Evolutionary conservation across 2,329 filamentous ascomycete species (phyloP).

Genomic region (Aspergillus niger): DNA sequence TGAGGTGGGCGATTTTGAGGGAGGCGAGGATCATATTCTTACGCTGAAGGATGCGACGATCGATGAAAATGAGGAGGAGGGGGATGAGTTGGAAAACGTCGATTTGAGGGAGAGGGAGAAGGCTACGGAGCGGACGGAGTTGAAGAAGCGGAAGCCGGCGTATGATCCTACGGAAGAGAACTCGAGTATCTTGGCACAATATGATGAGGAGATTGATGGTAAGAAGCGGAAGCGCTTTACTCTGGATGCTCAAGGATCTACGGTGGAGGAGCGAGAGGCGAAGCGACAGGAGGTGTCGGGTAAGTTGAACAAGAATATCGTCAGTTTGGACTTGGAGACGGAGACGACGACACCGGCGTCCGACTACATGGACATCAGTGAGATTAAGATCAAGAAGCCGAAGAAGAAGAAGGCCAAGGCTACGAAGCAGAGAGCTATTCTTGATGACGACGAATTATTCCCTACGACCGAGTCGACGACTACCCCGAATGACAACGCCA

Average conservation of each 20-base stretch:
- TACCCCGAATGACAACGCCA: conserved; percentile 53
- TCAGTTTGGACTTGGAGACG: conserved; percentile 71
- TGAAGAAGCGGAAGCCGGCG: conserved; percentile 85
- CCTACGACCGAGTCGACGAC: conserved; percentile 38
- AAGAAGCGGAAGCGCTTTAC: conserved; percentile 90
- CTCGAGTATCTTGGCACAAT: conserved; percentile 77
- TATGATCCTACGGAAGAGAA: conserved; percentile 82
- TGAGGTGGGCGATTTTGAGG: conserved; percentile 77
- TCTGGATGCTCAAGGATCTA: conserved; percentile 74
- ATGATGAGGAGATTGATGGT: conserved; percentile 91
- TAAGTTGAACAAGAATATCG: conserved; percentile 65
- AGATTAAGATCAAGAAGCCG: conserved; percentile 90
- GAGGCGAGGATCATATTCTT: conserved; percentile 79
- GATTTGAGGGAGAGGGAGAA: conserved; percentile 46
- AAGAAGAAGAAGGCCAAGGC: conserved; percentile 82
- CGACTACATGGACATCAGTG: conserved; percentile 83
- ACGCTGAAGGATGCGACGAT: conserved; percentile 94
- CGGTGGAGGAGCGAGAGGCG: conserved; percentile 62
- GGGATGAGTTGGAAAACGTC: conserved; percentile 71
- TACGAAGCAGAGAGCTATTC: conserved; percentile 65
- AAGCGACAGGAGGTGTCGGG: conserved; percentile 57
- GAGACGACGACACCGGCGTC: conserved; percentile 64
- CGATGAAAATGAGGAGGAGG: conserved; percentile 78
- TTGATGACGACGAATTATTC: conserved; percentile 63
- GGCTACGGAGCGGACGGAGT: conserved; percentile 67